Evolutionary conservation across 1,284 basidiomycete genomes (phyloP).

Genomic region (Peniophora sp.): DNA sequence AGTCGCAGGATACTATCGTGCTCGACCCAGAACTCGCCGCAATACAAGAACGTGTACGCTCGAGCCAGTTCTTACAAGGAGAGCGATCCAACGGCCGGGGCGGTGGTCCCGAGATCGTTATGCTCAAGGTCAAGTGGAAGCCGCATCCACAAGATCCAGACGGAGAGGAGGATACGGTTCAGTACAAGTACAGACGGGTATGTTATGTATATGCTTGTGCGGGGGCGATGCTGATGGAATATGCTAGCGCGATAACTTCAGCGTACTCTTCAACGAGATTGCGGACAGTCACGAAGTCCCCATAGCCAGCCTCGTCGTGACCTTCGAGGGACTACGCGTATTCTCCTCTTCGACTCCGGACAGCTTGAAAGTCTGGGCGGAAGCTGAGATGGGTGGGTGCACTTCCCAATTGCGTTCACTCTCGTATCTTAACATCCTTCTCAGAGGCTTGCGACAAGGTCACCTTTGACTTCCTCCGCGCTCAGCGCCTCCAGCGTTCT

Average conservation of each 20-base stretch:
- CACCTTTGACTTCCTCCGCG: conserved; percentile 54
- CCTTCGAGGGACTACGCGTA: conserved; percentile 48
- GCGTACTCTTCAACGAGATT: conserved; percentile 48
- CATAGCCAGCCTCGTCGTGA: conserved; percentile 45
- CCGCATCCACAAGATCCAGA: conserved; percentile 47
- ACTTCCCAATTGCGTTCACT: neutral
- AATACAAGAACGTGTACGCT: conserved; percentile 35
- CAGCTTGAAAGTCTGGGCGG: conserved; percentile 55
- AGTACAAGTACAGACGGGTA: conserved; percentile 52
- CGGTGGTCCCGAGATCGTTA: conserved; percentile 35
- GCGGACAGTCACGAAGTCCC: conserved; percentile 52
- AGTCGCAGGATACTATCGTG: conserved; percentile 39
- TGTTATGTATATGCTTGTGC: conserved; percentile 13
- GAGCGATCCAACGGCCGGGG: conserved; percentile 11
- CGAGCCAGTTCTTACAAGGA: conserved; percentile 8
- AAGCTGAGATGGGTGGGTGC: conserved; percentile 53
- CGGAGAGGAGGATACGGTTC: conserved; percentile 33
- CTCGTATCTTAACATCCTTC: conserved; percentile 2
- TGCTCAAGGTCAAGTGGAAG: conserved; percentile 51
- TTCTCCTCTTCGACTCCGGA: conserved; percentile 61
- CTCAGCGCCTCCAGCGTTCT: conserved; percentile 24
- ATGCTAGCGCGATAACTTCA: conserved; percentile 52
- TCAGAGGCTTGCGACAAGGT: conserved; percentile 56
- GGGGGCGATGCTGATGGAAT: neutral
- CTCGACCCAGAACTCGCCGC: conserved; percentile 54